Evolutionary conservation across 2,329 filamentous ascomycete genomes (phyloP).

Genomic region (Colletotrichum zoysiae): DNA sequence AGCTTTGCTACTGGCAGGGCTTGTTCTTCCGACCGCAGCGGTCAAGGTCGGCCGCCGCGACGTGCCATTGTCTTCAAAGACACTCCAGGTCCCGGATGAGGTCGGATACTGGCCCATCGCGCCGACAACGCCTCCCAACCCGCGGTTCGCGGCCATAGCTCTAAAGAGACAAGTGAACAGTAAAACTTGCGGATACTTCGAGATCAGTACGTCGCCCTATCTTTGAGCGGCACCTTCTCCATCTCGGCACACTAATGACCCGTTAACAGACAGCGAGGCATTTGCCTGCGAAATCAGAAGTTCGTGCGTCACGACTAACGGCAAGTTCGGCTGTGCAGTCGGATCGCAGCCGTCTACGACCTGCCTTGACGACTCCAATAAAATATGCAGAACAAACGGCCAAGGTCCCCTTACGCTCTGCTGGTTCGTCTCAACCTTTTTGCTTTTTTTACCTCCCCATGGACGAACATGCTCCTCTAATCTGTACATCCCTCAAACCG

Average conservation of each 20-base stretch:
- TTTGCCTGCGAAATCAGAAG: slow-evolving; percentile 6
- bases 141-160: background rate
- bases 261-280: slow-evolving; percentile 1
- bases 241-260: background rate
- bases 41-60: background rate
- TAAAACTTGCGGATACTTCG: slow-evolving; percentile 15
- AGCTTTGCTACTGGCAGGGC: background rate
- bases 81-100: background rate
- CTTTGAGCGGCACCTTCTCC: background rate
- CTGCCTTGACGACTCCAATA: slow-evolving; percentile 10
- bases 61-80: background rate
- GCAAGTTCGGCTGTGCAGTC: slow-evolving; percentile 12
- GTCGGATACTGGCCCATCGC: background rate
- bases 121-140: slow-evolving; percentile 6
- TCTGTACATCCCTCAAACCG: background rate
- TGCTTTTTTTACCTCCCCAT: background rate
- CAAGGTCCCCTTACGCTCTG: slow-evolving; percentile 8
- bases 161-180: slow-evolving; percentile 7
- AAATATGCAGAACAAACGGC: background rate
- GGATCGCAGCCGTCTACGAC: slow-evolving; percentile 17
- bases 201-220: background rate
- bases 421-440: slow-evolving; percentile 11
- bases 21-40: background rate
- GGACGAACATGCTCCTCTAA: no score
- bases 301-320: slow-evolving; percentile 1